Base-by-base conservation (phyloP, 768 basidiomycete species). In the Cystofilobasidium bisporidii region DNA sequence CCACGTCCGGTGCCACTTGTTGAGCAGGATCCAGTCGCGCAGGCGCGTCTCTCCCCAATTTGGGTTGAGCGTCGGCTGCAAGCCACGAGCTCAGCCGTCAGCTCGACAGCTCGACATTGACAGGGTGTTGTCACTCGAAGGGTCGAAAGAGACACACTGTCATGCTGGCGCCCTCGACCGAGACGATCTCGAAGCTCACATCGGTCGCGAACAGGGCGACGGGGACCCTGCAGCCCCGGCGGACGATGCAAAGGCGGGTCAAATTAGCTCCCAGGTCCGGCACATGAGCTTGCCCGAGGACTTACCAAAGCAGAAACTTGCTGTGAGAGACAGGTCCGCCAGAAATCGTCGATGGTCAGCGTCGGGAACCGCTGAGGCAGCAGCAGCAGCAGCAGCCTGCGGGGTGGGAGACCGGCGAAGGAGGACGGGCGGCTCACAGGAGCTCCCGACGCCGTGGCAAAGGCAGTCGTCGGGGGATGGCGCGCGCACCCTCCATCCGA, bases 141-240 rank as follows among this genome's bases (percentile, higher is more conserved):
- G 14, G 15, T 1, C 33, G 24, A 18, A 3, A 20, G 32, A 22
- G 38, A 45, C 66, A 15, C 0, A 67, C 66, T 10, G 50, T 53
- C 66, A 67, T 67, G 40, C 66, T 67, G 17, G 50, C 47, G 10
- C 66, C 66, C 32, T 67, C 60, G n/a, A 67, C 66, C n/a, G 66
- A 67, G 3, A 67, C 66, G 36, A 67, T 24, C 12, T 45, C 58
- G 36, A 33, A 45, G 8, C 50, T 43, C 24, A 61, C 40, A 22
- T 67, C 61, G 1, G 61, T 55, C 20, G 59, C 50, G 43, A 67
- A 67, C 26, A 62, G 24, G 22, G 26, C 40, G 36, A 62, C 66
- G 17, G 66, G 66, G 18, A 67, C 38, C 61, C 53, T 56, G 53
- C 12, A 28, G n/a, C n/a, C 3, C 10, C 17, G 8, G 18, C 6